Base-by-base conservation (phyloP, 768 basidiomycete species). In the Russula ochroleuca region DNA sequence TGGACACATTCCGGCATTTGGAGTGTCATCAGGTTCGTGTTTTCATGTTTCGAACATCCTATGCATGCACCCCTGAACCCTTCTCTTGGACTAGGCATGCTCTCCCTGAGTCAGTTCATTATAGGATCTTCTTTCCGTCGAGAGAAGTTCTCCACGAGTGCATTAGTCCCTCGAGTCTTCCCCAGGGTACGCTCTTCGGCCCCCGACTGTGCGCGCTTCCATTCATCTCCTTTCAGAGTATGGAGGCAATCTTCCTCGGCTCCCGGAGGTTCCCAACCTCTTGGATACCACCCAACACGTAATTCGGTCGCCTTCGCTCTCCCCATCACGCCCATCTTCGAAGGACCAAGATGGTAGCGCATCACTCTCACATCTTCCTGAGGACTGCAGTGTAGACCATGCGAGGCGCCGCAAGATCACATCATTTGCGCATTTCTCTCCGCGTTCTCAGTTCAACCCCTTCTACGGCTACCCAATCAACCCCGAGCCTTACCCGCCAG, bases 1-100 rank as follows among this genome's bases (percentile, higher is more conserved):
- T 90, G 88, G 88, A 72, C 83, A 21, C 85, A 91, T 73, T 80
- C 83, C 1, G 82, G 85, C 28, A 72, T 86, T 51, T 91, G 87
- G 88, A 81, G 72, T 52, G 65, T 90, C 61, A 78, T 83, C 61
- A 88, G 83, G 88, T 87, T 63, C 52, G 56, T 53, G 15, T 54
- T 52, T 51, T 41, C 43, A 37, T 59, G 17, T 23, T 55, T 41
- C 31, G 47, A 47, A 52, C 41, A 35, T 33, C 15, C 19, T 43
- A 38, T 50, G 33, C 28, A 15, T 28, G 23, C 37, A 23, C 41
- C 47, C 37, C 63, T 45, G 53, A 54, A 38, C 47, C 37, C 57
- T 37, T 23, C 9, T 31, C 57, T 55, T 59, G 59, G 38, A n/a
- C 21, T 66, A 90, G 88, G 70, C 85, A 81, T 59, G 68, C 86